Conservation (phyloP, 208 protist genomes). For the Leishmania amazonensis region DNA sequence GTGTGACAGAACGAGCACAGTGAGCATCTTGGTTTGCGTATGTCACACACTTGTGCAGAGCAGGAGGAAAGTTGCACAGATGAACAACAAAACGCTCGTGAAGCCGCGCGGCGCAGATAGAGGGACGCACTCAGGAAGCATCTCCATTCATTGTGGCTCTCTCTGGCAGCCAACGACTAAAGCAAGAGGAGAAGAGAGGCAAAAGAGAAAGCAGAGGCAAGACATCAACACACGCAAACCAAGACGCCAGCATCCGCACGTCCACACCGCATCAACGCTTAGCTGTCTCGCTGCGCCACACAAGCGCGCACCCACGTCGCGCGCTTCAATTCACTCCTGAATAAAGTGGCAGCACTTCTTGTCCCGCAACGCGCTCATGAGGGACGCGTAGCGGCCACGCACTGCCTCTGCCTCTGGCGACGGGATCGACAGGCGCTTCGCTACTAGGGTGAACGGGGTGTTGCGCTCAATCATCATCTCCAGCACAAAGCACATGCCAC, state of each 20-base stretch:
- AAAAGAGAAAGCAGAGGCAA: slow-evolving; percentile 1
- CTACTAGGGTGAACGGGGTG: slow-evolving; percentile 67
- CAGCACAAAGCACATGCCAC: slow-evolving; percentile 77
- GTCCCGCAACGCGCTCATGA: slow-evolving; percentile 21
- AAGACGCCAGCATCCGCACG: neutral
- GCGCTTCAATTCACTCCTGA: slow-evolving; percentile 15
- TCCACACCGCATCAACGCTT: neutral
- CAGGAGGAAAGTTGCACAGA: too few relatives aligned
- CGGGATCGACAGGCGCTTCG: slow-evolving; percentile 44
- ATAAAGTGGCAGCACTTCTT: slow-evolving; percentile 36
- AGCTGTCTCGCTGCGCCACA: neutral
- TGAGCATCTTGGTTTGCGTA: neutral
- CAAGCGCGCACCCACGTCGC: neutral
- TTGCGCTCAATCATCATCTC: slow-evolving; percentile 81
- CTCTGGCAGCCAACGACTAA: neutral
- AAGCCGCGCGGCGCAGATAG: neutral
- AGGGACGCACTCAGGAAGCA: neutral
- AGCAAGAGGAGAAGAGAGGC: neutral
- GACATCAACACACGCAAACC: neutral
- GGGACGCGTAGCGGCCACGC: slow-evolving; percentile 26
- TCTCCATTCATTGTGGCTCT: neutral
- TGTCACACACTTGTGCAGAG: neutral
- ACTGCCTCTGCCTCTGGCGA: slow-evolving; percentile 23
- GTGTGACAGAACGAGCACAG: neutral
- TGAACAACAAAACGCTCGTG: neutral